Conservation (phyloP, 2,329 filamentous ascomycete genomes). For the Alternaria arbusti region DNA sequence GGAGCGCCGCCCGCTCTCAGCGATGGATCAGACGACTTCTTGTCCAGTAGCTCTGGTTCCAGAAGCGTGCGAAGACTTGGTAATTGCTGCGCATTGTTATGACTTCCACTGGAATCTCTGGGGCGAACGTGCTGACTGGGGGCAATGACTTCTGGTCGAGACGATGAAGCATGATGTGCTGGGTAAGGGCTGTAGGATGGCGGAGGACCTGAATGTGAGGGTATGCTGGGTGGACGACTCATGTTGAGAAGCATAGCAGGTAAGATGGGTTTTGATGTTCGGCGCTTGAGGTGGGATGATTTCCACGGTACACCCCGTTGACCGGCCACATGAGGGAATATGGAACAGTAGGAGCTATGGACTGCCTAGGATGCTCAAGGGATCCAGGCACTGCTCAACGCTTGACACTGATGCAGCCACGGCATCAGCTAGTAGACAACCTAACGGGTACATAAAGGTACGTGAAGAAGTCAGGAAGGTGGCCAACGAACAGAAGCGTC, state of each 20-base stretch:
- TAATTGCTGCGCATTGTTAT: constrained; percentile 42
- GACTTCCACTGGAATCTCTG: constrained; percentile 32
- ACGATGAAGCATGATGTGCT: constrained; percentile 31
- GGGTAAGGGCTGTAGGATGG: constrained; percentile 39
- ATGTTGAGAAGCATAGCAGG: constrained; percentile 66
- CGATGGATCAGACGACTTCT: constrained; percentile 35
- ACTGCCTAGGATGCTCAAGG: constrained; percentile 28
- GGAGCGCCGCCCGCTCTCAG: constrained; percentile 28
- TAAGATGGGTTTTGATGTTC: constrained; percentile 30
- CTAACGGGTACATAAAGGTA: constrained; percentile 39
- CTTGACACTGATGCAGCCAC: constrained; percentile 40
- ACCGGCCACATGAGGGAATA: constrained; percentile 41
- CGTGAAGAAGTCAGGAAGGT: constrained; percentile 31
- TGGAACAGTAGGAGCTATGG: constrained; percentile 39
- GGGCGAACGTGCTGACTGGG: constrained; percentile 34
- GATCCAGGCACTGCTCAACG: constrained; percentile 33
- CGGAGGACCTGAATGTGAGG: constrained; percentile 67
- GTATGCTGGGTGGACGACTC: constrained; percentile 84
- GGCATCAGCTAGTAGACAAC: constrained; percentile 41
- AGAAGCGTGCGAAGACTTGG: constrained; percentile 48
- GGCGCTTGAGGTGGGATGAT: constrained; percentile 35
- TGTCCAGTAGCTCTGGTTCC: constrained; percentile 45
- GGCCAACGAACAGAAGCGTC: constrained; percentile 39
- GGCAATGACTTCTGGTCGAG: constrained; percentile 34
- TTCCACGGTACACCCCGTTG: constrained; percentile 40